Evolutionary conservation across 1,139 yeast species (phyloP).

Genomic region (Saccharomyces hybrid): DNA sequence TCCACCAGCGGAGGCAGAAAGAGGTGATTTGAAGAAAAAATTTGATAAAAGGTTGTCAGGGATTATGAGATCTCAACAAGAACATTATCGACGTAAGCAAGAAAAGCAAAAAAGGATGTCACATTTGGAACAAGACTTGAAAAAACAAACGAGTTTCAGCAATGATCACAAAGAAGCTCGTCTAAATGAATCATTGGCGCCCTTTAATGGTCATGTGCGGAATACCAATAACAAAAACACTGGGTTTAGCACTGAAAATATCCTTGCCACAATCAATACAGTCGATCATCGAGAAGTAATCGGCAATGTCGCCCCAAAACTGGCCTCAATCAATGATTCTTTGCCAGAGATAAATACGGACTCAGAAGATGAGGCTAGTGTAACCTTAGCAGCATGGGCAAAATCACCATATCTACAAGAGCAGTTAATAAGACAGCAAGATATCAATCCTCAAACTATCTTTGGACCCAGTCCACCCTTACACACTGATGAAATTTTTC

Average conservation of each 20-base stretch:
- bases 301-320: slow-evolving; percentile 11
- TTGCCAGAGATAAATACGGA: slow-evolving; percentile 32
- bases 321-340: slow-evolving; percentile 14
- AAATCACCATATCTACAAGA: slow-evolving; percentile 24
- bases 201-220: background rate
- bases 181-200: background rate
- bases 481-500: slow-evolving; percentile 63
- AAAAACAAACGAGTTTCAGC: slow-evolving; percentile 18
- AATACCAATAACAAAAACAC: slow-evolving; percentile 3
- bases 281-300: slow-evolving; percentile 27
- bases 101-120: slow-evolving; percentile 26
- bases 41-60: slow-evolving; percentile 28
- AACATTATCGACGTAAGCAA: slow-evolving; percentile 22
- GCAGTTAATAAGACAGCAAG: slow-evolving; percentile 47
- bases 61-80: slow-evolving; percentile 30
- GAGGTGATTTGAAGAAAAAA: slow-evolving; percentile 26
- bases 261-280: slow-evolving; percentile 18
- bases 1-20: slow-evolving; percentile 21
- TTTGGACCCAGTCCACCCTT: slow-evolving; percentile 75
- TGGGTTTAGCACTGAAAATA: slow-evolving; percentile 2
- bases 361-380: slow-evolving; percentile 25
- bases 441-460: slow-evolving; percentile 59
- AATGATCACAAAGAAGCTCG: slow-evolving; percentile 13
- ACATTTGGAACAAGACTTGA: slow-evolving; percentile 23
- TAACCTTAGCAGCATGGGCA: slow-evolving; percentile 30